These are phyloP conservation scores for Penicillium pancosmium DNA, from an alignment of 495 filamentous ascomycete genomes.

Conservation along the genomic window DNA sequence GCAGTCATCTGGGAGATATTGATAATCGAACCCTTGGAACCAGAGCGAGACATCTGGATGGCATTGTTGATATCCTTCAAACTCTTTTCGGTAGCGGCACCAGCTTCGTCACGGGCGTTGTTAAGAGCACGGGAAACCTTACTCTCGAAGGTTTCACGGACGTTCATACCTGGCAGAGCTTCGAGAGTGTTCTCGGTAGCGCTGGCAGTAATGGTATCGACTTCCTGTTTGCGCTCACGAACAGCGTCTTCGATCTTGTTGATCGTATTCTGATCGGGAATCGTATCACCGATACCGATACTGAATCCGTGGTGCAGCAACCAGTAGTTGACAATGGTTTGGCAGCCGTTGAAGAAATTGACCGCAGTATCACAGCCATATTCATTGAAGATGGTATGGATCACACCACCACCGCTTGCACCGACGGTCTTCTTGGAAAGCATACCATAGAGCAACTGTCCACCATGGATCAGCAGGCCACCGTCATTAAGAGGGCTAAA, in stretches of 20 bases:
- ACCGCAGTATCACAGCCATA: conserved; percentile 81
- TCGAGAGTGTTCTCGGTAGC: conserved; percentile 88
- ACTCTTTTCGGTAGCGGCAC: conserved; percentile 85
- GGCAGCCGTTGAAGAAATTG: conserved; percentile 92
- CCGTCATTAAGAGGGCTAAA: conserved; percentile 73
- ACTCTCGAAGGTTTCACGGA: conserved; percentile 96
- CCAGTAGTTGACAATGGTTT: conserved; percentile 95
- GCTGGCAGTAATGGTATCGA: conserved; percentile 67
- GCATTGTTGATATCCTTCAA: conserved; percentile 96
- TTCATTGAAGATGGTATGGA: conserved; percentile 97
- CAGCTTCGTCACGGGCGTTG: conserved; percentile 92
- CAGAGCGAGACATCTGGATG: conserved; percentile 91
- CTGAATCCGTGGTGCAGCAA: conserved; percentile 97
- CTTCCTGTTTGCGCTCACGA: conserved; percentile 75
- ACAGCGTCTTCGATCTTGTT: conserved; percentile 80
- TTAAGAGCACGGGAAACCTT: conserved; percentile 93
- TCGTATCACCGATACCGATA: conserved; percentile 98
- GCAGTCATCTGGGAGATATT: conserved; percentile 99
- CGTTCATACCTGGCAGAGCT: conserved; percentile 91
- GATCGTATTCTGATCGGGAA: conserved; percentile 83
- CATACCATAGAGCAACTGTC: conserved; percentile 87
- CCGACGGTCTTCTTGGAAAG: conserved; percentile 93
- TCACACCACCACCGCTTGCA: conserved; percentile 80
- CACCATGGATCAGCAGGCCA: conserved; percentile 79
- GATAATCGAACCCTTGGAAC: conserved; percentile 96